Conservation (phyloP, 2,329 filamentous ascomycete genomes). For the Corniculantispora saksenae region DNA sequence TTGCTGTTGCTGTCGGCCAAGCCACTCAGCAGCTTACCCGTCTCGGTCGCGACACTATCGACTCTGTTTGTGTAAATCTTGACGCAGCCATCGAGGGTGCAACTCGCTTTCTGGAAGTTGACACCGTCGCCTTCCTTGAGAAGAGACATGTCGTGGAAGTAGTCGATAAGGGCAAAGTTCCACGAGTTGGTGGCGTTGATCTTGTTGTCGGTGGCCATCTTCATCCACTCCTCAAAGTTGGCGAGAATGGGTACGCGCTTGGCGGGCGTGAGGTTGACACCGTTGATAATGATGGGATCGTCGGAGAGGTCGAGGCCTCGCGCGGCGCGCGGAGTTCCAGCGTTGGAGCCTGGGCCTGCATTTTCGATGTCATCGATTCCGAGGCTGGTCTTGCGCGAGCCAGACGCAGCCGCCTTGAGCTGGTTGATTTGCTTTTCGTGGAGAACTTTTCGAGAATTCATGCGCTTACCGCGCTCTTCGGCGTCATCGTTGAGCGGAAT, state of each 20-base stretch:
- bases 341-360: constrained; percentile 56
- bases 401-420: constrained; percentile 70
- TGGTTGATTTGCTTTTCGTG: constrained; percentile 92
- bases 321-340: constrained; percentile 49
- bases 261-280: constrained; percentile 85
- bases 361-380: constrained; percentile 61
- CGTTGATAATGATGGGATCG: constrained; percentile 66
- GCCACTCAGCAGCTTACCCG: constrained; percentile 89
- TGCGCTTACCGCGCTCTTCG: constrained; percentile 83
- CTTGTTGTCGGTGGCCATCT: constrained; percentile 99
- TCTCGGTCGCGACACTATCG: constrained; percentile 97
- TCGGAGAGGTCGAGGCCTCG: constrained; percentile 48
- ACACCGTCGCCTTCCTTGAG: constrained; percentile 95
- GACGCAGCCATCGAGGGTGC: constrained; percentile 94
- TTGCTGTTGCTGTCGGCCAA: constrained; percentile 84
- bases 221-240: constrained; percentile 99
- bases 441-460: constrained; percentile 83
- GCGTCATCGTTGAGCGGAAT: constrained; percentile 96
- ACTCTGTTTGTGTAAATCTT: constrained; percentile 99
- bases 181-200: constrained; percentile 98
- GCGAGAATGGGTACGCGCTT: constrained; percentile 93
- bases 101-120: constrained; percentile 98
- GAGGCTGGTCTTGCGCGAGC: constrained; percentile 64
- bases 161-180: constrained; percentile 99
- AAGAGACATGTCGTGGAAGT: constrained; percentile 98